Percentiles rank a stretch among this genome's conserved stretches.
Evolutionary conservation across 768 basidiomycete species (phyloP).

Genomic region (Rhizopogon rudus): DNA sequence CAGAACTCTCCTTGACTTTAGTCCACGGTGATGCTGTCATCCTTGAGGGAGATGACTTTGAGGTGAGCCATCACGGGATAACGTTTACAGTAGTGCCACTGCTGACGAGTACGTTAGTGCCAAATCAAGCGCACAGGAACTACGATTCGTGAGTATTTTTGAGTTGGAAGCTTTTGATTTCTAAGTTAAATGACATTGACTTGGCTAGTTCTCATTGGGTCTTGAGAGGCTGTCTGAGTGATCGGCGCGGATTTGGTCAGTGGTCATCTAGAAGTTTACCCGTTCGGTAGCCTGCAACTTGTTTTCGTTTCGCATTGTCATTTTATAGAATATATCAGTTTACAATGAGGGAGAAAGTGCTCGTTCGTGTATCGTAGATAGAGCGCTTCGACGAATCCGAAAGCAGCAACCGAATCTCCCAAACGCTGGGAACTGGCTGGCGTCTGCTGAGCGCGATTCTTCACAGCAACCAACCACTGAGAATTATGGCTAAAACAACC

Average conservation of each 20-base stretch:
- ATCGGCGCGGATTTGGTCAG: neutral
- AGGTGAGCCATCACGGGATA: slow-evolving; percentile 26
- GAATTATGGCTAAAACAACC: slow-evolving; percentile 23
- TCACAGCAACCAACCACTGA: slow-evolving; percentile 14
- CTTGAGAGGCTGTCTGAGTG: slow-evolving; percentile 11
- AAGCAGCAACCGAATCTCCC: slow-evolving; percentile 22
- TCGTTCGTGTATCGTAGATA: slow-evolving; percentile 19
- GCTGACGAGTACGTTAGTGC: slow-evolving; percentile 14
- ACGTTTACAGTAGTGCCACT: neutral
- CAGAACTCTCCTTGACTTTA: slow-evolving; percentile 26
- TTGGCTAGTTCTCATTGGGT: slow-evolving; percentile 23
- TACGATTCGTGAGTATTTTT: slow-evolving; percentile 22
- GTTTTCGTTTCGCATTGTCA: neutral
- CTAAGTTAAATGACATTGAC: slow-evolving; percentile 8
- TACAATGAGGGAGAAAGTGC: neutral
- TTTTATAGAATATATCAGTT: neutral
- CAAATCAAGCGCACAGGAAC: slow-evolving; percentile 26
- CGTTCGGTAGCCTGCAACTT: too few relatives aligned
- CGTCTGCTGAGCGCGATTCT: slow-evolving; percentile 6
- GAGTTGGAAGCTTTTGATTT: neutral
- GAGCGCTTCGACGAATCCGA: slow-evolving; percentile 25
- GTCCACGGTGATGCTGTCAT: slow-evolving; percentile 36
- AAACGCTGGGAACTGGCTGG: slow-evolving; percentile 13
- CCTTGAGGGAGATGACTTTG: slow-evolving; percentile 34
- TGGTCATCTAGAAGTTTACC: slow-evolving; percentile 3